Evolutionary conservation across 495 filamentous ascomycete species (phyloP).

Genomic region (Aeminium ludgeri): DNA sequence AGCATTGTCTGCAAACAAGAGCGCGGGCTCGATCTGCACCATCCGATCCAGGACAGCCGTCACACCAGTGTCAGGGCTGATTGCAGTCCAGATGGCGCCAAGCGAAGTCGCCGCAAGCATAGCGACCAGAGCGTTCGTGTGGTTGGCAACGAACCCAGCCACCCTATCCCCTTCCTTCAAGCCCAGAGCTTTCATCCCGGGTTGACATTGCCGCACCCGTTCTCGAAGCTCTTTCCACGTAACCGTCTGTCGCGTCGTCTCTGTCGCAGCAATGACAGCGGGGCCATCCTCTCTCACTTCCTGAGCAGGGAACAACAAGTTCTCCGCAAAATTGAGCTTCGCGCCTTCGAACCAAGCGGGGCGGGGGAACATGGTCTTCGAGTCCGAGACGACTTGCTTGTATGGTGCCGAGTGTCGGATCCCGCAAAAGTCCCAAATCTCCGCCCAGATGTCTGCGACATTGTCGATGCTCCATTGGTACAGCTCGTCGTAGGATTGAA

Average conservation of each 20-base stretch:
- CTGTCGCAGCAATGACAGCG: constrained; percentile 60
- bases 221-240: constrained; percentile 73
- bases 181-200: constrained; percentile 46
- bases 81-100: constrained; percentile 80
- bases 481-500: constrained; percentile 50
- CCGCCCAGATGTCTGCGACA: constrained; percentile 62
- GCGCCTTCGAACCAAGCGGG: constrained; percentile 69
- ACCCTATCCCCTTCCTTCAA: constrained; percentile 54
- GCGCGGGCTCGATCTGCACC: constrained; percentile 59
- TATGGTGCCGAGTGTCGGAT: constrained; percentile 51
- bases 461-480: constrained; percentile 74
- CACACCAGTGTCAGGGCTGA: constrained; percentile 70
- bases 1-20: constrained; percentile 74
- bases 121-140: constrained; percentile 64
- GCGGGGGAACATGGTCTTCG: constrained; percentile 61
- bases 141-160: constrained; percentile 77
- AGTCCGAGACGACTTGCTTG: constrained; percentile 43
- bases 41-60: constrained; percentile 68
- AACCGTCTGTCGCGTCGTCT: constrained; percentile 46
- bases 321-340: constrained; percentile 79
- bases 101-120: constrained; percentile 68
- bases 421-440: constrained; percentile 67
- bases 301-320: constrained; percentile 60
- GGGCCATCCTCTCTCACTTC: constrained; percentile 37
- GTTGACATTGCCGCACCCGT: constrained; percentile 54